Conservation (phyloP, 2,329 filamentous ascomycete species). For the Raffaelea ambrosiae region DNA sequence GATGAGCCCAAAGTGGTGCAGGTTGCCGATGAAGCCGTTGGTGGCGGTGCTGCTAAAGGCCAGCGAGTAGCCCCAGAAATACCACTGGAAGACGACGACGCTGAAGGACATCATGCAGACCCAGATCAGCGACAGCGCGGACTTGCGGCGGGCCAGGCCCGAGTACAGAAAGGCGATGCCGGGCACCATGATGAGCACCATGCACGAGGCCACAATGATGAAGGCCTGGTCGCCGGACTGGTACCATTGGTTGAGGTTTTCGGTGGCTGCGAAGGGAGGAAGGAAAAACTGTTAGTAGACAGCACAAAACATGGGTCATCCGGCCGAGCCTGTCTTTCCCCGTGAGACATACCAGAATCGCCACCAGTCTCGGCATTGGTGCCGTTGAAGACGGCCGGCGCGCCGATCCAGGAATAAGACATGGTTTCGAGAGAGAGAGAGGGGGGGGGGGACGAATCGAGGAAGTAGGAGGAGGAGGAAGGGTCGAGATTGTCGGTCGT, state of each 20-base stretch:
- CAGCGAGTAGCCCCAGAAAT: slow-evolving; percentile 97
- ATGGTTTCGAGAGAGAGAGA: slow-evolving; percentile 24
- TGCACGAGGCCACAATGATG: slow-evolving; percentile 81
- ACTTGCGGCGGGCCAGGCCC: slow-evolving; percentile 94
- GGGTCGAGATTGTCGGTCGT: not conserved
- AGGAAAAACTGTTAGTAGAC: not conserved
- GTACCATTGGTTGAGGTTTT: slow-evolving; percentile 96
- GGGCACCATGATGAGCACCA: slow-evolving; percentile 94
- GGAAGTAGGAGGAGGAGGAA: not conserved
- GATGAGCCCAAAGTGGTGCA: slow-evolving; percentile 81
- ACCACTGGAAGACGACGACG: slow-evolving; percentile 95
- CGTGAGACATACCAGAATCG: slow-evolving; percentile 63
- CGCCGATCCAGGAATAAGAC: slow-evolving; percentile 52
- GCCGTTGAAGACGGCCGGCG: slow-evolving; percentile 54
- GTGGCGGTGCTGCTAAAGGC: slow-evolving; percentile 76
- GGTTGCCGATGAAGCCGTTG: slow-evolving; percentile 86
- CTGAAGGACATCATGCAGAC: slow-evolving; percentile 91
- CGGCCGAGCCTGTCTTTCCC: too few species aligned
- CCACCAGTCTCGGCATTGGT: slow-evolving; percentile 59
- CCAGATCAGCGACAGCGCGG: slow-evolving; percentile 94
- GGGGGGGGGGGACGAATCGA: not conserved
- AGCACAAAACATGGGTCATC: too few species aligned
- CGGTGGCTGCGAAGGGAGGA: slow-evolving; percentile 46
- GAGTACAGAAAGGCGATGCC: slow-evolving; percentile 97
- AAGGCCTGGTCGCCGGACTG: slow-evolving; percentile 86